Conservation (phyloP, 2,329 filamentous ascomycete genomes). For the Biscogniauxia mediterranea region DNA sequence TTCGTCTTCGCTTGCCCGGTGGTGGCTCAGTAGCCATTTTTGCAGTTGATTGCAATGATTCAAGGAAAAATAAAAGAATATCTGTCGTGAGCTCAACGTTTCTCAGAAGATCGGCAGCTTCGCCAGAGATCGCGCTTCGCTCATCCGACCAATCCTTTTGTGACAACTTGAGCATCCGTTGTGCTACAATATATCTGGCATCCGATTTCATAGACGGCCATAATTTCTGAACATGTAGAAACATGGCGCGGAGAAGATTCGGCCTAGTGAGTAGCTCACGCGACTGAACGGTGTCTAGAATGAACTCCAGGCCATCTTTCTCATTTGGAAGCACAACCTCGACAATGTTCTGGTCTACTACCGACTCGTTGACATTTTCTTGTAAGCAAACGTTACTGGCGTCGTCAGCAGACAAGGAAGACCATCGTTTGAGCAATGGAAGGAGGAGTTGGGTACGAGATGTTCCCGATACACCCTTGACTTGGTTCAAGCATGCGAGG, state of each 20-base stretch:
- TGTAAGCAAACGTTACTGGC: conserved; percentile 47
- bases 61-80: conserved; percentile 69
- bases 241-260: conserved; percentile 62
- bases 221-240: conserved; percentile 66
- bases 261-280: conserved; percentile 42
- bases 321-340: conserved; percentile 56
- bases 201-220: conserved; percentile 72
- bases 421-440: conserved; percentile 72
- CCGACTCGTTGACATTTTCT: conserved; percentile 43
- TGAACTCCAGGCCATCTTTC: conserved; percentile 47
- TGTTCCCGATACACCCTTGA: conserved; percentile 68
- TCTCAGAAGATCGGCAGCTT: conserved; percentile 71
- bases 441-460: conserved; percentile 73
- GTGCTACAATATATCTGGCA: conserved; percentile 56
- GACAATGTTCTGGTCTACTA: conserved; percentile 44
- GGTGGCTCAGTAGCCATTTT: conserved; percentile 71
- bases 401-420: conserved; percentile 50
- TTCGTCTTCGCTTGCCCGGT: conserved; percentile 75
- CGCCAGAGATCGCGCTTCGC: conserved; percentile 45
- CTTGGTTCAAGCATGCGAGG: conserved; percentile 67
- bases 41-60: conserved; percentile 70
- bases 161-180: conserved; percentile 61
- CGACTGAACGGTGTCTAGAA: conserved; percentile 49
- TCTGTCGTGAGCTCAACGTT: conserved; percentile 71
- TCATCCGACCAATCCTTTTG: conserved; percentile 43